Base-by-base conservation (phyloP, 352 stramenopile species). In the Globisporangium cederbergense region DNA sequence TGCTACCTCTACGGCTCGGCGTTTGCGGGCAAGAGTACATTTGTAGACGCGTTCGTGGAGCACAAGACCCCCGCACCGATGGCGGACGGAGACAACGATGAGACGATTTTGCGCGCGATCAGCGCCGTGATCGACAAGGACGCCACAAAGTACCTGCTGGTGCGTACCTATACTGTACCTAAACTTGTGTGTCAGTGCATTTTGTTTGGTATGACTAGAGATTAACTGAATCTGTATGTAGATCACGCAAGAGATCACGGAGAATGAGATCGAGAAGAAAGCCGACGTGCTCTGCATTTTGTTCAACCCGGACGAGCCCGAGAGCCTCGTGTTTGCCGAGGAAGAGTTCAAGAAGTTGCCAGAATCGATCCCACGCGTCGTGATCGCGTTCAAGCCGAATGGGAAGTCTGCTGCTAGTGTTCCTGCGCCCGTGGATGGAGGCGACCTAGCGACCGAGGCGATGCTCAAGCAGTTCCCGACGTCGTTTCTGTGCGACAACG, bases 281-380 rank as follows among this genome's bases (percentile, higher is more conserved):
- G 85, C 85, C 1, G 85, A 93, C 66, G 83, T 90, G 58, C 49
- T 93, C 46, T 85, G 87, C 42, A 71, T 91, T 28, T 55, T 93
- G 38, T 75, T 86, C 60, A 82, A 93, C 59, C 85, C 85, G 32
- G 60, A 78, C 0, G 73, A 90, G 30, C 56, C 74, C 5, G 59
- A 69, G 50, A 88, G 78, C 59, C 73, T 78, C 56, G 55, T 70
- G 11, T 62, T 74, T 34, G 80, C 77, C 10, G 77, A 89, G 58
- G 78, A 86, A 34, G 57, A 82, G 66, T 74, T 78, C 61, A 81
- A 79, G 63, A 82, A 82, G 62, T 56, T 91, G 16, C 76, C 81
- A 20, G 62, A 65, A 9, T 64, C 71, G 25, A 85, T 93, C 36
- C 81, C 81, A 36, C 81, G 74, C 58, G 70, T 93, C 25, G 75